Evolutionary conservation across 495 filamentous ascomycete species (phyloP).

Genomic region (Aeminium ludgeri): DNA sequence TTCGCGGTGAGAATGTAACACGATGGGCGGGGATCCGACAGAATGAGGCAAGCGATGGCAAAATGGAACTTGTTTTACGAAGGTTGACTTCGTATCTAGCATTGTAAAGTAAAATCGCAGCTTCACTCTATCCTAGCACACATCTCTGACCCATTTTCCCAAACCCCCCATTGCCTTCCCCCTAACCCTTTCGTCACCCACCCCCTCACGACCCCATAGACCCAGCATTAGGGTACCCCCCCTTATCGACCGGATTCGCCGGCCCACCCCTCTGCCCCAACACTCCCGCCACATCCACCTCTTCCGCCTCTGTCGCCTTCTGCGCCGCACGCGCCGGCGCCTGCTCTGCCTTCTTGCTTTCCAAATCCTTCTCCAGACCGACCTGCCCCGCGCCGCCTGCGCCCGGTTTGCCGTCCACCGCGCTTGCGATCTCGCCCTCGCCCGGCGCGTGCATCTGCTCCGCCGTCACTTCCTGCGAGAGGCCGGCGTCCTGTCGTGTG

Average conservation of each 20-base stretch:
- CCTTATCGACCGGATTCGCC: constrained; percentile 25
- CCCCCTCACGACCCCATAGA: too few species aligned
- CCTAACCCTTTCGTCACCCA: too few species aligned
- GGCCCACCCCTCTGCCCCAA: constrained; percentile 27
- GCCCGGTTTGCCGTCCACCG: constrained; percentile 16
- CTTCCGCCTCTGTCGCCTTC: constrained; percentile 18
- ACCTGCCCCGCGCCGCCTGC: constrained; percentile 14
- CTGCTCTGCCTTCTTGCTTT: constrained; percentile 31
- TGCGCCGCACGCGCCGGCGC: constrained; percentile 18
- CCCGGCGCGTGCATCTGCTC: constrained; percentile 25
- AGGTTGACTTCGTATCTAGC: too few species aligned
- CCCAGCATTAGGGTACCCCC: constrained; percentile 16
- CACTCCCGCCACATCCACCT: constrained; percentile 22
- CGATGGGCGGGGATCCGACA: too few species aligned
- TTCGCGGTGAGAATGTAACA: too few species aligned
- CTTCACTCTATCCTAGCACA: too few species aligned
- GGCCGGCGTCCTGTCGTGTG: constrained; percentile 22
- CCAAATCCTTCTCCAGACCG: constrained; percentile 25
- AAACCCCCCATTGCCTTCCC: too few species aligned
- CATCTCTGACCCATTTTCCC: too few species aligned
- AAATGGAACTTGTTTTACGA: too few species aligned
- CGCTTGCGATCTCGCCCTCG: constrained; percentile 24
- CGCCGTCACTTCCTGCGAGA: constrained; percentile 24
- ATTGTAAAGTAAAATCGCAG: too few species aligned
- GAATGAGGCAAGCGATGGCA: too few species aligned